Base-by-base conservation (phyloP, 345 rosid genomes). In the Linum tenue region DNA sequence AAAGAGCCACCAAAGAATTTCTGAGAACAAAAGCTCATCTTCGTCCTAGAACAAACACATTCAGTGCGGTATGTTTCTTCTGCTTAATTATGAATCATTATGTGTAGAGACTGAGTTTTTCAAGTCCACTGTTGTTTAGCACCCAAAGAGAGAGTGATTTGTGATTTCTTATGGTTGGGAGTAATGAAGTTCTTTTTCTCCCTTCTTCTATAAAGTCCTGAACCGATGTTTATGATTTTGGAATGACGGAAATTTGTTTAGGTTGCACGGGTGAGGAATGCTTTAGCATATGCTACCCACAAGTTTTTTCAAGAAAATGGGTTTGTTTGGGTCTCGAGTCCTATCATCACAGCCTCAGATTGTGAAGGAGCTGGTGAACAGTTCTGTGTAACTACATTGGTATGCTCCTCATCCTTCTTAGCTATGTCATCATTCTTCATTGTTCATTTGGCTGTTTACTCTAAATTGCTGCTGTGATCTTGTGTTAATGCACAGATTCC, bases 321-420 rank as follows among this genome's bases (percentile, higher is more conserved):
- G 53, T 90, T 94, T 78, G 87, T 94, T 48, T 94, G 96, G 99
- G 89, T 90, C 59, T 86, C 96, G 50, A 94, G 97, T 77, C 99
- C 99, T 70, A 94, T 94, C 56, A 90, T 94, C 70, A 88, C 97
- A 60, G 85, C 96, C 37, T 87, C 99, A 1, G 99, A 94, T 71
- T 90, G 97, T 79, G 97, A 94, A 83, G 99, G 99, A 63, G 99
- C 95, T 4, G 99, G 99, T 56, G 97, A 90, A 79, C 99, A 94
- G 78, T 94, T 94, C 72, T 94, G 99, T 62, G 97, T 90, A 62
- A 94, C 99, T 74, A 94, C 96, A 69, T 84, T 94, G 84, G 99
- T 94, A 86, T 70, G 83, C 69, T 39, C 51, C 16, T 48, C 14
- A 22, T 22, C 31, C 3, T 48, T 48, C 12, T 48, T 4, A 5